Evolutionary conservation across 2,329 filamentous ascomycete genomes (phyloP).

Genomic region (Coniochaeta sp.): DNA sequence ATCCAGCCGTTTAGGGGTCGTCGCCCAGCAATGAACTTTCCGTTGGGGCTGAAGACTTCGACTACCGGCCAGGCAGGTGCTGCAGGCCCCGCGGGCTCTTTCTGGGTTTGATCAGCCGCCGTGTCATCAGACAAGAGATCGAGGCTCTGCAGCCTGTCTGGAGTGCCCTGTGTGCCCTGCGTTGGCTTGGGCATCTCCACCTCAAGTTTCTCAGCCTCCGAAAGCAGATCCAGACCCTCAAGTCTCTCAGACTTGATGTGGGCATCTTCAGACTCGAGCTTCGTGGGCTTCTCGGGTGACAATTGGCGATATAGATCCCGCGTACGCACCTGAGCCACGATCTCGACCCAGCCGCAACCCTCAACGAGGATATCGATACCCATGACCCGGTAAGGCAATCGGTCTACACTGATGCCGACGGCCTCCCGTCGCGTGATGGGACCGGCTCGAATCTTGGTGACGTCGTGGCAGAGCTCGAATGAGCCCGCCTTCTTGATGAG

Average conservation of each 20-base stretch:
- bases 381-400: conserved; percentile 72
- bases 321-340: conserved; percentile 72
- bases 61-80: conserved; percentile 57
- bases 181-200: conserved; percentile 7
- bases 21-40: conserved; percentile 65
- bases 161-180: conserved; percentile 13
- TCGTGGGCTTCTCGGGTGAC: conserved; percentile 7
- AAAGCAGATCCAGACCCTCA: conserved; percentile 18
- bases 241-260: conserved; percentile 8
- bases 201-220: neutral
- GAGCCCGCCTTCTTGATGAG: conserved; percentile 63
- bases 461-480: conserved; percentile 71
- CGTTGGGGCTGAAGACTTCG: conserved; percentile 79
- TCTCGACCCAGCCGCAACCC: conserved; percentile 87
- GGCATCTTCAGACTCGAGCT: conserved; percentile 7
- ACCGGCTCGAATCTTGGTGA: conserved; percentile 71
- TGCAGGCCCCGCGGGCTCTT: conserved; percentile 20
- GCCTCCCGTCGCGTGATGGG: conserved; percentile 59
- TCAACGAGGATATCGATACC: conserved; percentile 83
- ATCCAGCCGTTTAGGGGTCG: conserved; percentile 66
- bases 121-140: conserved; percentile 4
- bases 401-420: conserved; percentile 54
- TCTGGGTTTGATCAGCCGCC: conserved; percentile 6
- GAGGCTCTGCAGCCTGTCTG: conserved; percentile 3
- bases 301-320: conserved; percentile 29